Evolutionary conservation across 345 rosid genomes (phyloP), one percentile per base, ranked within the genome.

Genomic region (Eucalyptus urophylla): DNA sequence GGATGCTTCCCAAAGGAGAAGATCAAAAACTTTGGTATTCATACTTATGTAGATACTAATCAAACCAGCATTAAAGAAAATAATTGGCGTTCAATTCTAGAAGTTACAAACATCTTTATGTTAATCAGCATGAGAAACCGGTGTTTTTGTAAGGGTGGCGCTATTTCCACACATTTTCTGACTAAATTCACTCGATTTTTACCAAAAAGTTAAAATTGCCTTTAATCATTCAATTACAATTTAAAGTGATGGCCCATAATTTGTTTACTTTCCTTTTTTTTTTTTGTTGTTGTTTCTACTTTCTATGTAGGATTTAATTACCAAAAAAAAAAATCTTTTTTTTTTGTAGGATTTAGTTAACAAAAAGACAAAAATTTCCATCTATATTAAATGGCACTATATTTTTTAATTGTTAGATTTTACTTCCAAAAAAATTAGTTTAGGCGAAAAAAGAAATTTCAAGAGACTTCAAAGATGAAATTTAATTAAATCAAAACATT

Each of bases 181-280:
- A 56, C 62, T 2, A 10, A 56, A 56, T 24, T 11, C 13, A 56
- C 29, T 25, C 29, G 10, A 56, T 24, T 1, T 56, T 56, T 25
- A 24, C 14, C 62, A 56, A 56, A 56, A 24, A 22, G 3, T 4
- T 9, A 9, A 56, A 56, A 56, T 56, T 25, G 6, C 14, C 29
- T 5, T 56, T 25, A 56, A 56, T 24, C 29, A 56, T 56, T 56
- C 1, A 24, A 56, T 24, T 56, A 11, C 62, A 24, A 56, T 56
- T 56, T 24, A 24, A 24, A 56, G 29, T 9, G 29, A 4, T 56
- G 6, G 62, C 62, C 29, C 27, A 0, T 0, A 53, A 53, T 1
- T 21, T 19, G 0, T 53, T 0, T 53, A 53, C 5, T 21, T 53
- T 19, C 2, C 5, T 49, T 49, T 49, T 49, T 49, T 2, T 49